phyloP scores from a whole-genome alignment of 2,329 filamentous ascomycete species.

The Claviceps sp. region DNA sequence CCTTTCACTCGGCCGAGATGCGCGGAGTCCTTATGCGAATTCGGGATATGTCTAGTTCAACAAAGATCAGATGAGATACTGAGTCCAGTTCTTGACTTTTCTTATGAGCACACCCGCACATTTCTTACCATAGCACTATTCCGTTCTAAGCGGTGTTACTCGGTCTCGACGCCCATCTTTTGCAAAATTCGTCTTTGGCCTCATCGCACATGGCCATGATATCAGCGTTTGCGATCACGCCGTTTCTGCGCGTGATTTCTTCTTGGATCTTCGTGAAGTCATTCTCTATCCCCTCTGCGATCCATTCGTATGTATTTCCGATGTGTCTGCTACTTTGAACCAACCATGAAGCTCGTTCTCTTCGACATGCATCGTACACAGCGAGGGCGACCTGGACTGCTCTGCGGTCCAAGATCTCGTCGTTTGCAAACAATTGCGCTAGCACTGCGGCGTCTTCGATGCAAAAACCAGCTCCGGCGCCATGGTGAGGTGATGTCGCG shows the following conservation, averaged over 20 bases:
- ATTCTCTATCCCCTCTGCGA: constrained; percentile 4
- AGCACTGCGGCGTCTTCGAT: constrained; percentile 5
- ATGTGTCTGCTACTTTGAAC: constrained; percentile 6
- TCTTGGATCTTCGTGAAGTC: constrained; percentile 5
- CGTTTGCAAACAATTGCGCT: background rate
- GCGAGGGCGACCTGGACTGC: background rate
- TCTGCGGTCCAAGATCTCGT: background rate
- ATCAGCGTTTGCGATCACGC: constrained; percentile 5
- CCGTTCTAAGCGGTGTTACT: background rate
- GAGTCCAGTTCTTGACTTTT: background rate
- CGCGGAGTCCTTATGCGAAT: background rate
- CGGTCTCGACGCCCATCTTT: background rate
- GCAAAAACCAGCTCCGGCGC: constrained; percentile 4
- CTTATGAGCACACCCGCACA: background rate
- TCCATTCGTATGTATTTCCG: constrained; percentile 7
- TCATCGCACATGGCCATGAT: background rate
- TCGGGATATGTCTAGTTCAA: background rate
- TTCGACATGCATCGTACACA: background rate
- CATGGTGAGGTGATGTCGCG: constrained; percentile 5
- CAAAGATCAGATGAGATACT: background rate
- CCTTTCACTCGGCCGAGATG: background rate
- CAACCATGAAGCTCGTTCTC: constrained; percentile 3
- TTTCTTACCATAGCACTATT: background rate
- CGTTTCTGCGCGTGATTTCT: constrained; percentile 3
- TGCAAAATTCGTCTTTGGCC: background rate